Evolutionary conservation across 1,284 basidiomycete species (phyloP).

Genomic region (Phylloboletellus chloephorus): DNA sequence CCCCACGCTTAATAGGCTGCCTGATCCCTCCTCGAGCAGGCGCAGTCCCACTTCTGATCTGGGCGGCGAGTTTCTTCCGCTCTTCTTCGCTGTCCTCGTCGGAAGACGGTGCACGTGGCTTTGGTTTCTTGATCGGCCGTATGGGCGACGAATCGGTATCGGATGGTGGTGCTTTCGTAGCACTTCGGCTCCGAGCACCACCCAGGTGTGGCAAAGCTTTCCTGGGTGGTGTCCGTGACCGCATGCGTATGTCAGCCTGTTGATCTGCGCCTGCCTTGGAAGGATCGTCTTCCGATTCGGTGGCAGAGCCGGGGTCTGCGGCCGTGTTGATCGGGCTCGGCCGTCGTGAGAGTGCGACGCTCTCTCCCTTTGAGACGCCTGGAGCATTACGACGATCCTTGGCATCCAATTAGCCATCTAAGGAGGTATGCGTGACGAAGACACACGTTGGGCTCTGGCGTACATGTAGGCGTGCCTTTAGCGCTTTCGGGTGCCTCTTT

Average conservation of each 20-base stretch:
- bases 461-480: slow-evolving; percentile 5
- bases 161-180: slow-evolving; percentile 28
- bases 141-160: slow-evolving; percentile 44
- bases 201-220: slow-evolving; percentile 15
- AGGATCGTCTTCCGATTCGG: slow-evolving; percentile 43
- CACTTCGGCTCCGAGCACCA: slow-evolving; percentile 20
- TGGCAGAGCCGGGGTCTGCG: slow-evolving; percentile 41
- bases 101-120: slow-evolving; percentile 35
- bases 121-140: slow-evolving; percentile 46
- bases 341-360: slow-evolving; percentile 3
- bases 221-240: slow-evolving; percentile 20
- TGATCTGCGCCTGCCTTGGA: slow-evolving; percentile 9
- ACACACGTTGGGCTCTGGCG: slow-evolving; percentile 19
- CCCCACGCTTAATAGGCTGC: slow-evolving; percentile 69
- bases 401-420: slow-evolving; percentile 9
- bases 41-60: slow-evolving; percentile 32
- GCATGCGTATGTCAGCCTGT: slow-evolving; percentile 18
- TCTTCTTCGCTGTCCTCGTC: slow-evolving; percentile 55
- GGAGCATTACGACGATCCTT: slow-evolving; percentile 17
- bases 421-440: slow-evolving; percentile 2
- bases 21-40: slow-evolving; percentile 47
- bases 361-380: slow-evolving; percentile 7
- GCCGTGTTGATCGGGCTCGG: slow-evolving; percentile 19
- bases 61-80: slow-evolving; percentile 37
- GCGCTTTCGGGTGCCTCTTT: slow-evolving; percentile 9